Evolutionary conservation across 768 basidiomycete genomes (phyloP).

Genomic region (Tephrocybe sp.): DNA sequence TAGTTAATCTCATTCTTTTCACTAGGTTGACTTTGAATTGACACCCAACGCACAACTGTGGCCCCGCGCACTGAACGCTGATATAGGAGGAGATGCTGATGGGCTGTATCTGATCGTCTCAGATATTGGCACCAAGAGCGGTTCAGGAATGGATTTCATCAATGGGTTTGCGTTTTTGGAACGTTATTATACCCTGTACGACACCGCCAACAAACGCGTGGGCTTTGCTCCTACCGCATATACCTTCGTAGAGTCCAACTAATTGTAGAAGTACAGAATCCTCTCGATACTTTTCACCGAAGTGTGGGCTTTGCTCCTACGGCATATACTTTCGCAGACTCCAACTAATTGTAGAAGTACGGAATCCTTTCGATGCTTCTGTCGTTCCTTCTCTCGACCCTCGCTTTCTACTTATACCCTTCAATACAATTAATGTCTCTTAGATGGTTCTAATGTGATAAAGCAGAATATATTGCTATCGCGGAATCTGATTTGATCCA

Average conservation of each 20-base stretch:
- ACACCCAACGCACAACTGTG: constrained; percentile 1
- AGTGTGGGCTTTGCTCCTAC: constrained; percentile 1
- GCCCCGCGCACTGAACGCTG: neutral
- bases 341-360: too few species aligned
- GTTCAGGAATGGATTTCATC: neutral
- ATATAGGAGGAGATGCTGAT: neutral
- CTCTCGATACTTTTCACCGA: neutral
- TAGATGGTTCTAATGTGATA: too few species aligned
- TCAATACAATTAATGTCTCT: too few species aligned
- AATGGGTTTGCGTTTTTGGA: neutral
- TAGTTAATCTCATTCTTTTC: neutral
- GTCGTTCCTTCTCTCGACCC: too few species aligned
- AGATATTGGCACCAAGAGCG: neutral
- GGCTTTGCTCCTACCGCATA: neutral
- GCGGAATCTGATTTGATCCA: too few species aligned
- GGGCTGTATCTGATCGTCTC: neutral
- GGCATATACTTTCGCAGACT: neutral
- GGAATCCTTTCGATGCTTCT: too few species aligned
- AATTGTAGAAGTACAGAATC: too few species aligned
- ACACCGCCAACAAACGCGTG: neutral
- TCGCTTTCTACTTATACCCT: too few species aligned
- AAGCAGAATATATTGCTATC: too few species aligned
- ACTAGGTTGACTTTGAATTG: neutral
- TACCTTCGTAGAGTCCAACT: too few species aligned
- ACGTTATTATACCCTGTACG: constrained; percentile 1